Base-by-base conservation (phyloP, 73 alveolate species). In the Symbiodinium pilosum region DNA sequence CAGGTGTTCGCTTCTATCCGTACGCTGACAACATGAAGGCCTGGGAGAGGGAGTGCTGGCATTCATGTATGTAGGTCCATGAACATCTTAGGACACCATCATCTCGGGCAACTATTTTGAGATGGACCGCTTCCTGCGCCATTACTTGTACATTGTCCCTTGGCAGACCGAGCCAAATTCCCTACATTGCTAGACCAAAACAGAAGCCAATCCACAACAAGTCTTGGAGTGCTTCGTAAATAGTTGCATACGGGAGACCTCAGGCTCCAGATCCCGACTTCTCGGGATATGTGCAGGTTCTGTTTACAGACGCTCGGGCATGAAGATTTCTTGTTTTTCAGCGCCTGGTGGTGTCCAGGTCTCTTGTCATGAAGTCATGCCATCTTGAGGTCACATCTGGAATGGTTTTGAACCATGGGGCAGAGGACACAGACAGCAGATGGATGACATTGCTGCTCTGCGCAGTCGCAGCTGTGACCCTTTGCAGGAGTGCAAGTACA, bases 401-500 rank as follows among this genome's bases (percentile, higher is more conserved):
- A 30, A 91, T 91, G 97, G 97, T 69, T 41, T 43, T 91, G 97
- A 91, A 91, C 24, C 97, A 91, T 40, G 97, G 97, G 1, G 97
- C 97, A 69, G 97, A 91, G 77, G 97, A 59, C 77, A n/a, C 9
- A 12, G 85, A n/a, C 39, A 64, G 21, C 77, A 18, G 20, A 68
- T 24, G 41, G 39, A 39, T n/a, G 43, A 16, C n/a, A n/a, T n/a
- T n/a, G 83, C 39, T 28, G 41, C 34, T 68, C 12, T 30, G 4
- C 39, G n/a, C n/a, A n/a, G n/a, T n/a, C 20, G 34, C 21, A 1
- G 83, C 83, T 39, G 34, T 24, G 30, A 39, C n/a, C 83, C 20
- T 11, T n/a, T 28, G 85, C 85, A 73, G 85, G 85, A 73, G 85
- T 73, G 85, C 85, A 73, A n/a, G 44, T 36, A 73, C 85, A 36